Evolutionary conservation across 2,329 filamentous ascomycete genomes (phyloP).

Genomic region (Acrocalymma vagum): DNA sequence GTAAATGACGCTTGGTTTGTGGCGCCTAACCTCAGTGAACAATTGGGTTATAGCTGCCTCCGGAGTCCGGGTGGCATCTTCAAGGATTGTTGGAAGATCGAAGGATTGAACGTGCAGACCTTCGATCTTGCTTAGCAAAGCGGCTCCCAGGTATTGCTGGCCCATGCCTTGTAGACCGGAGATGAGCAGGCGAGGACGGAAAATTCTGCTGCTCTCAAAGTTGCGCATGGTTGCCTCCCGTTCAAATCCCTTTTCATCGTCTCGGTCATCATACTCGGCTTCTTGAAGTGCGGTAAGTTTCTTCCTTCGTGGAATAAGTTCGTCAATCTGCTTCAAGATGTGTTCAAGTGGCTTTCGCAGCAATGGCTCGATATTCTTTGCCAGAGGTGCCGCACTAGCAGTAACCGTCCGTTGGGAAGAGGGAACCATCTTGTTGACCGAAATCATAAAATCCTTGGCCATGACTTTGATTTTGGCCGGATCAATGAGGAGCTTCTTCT

Average conservation of each 20-base stretch:
- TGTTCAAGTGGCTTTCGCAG: slow-evolving; percentile 74
- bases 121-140: slow-evolving; percentile 89
- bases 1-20: slow-evolving; percentile 96
- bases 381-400: slow-evolving; percentile 82
- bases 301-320: slow-evolving; percentile 84
- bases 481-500: slow-evolving; percentile 89
- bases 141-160: slow-evolving; percentile 86
- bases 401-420: slow-evolving; percentile 91
- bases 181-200: slow-evolving; percentile 86
- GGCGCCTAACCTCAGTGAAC: slow-evolving; percentile 90
- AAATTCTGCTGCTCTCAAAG: slow-evolving; percentile 88
- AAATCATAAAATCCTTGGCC: slow-evolving; percentile 96
- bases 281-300: slow-evolving; percentile 90
- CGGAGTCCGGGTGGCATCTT: slow-evolving; percentile 79
- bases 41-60: slow-evolving; percentile 91
- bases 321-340: slow-evolving; percentile 75
- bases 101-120: slow-evolving; percentile 94
- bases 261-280: slow-evolving; percentile 88
- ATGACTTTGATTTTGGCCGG: slow-evolving; percentile 84
- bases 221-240: slow-evolving; percentile 75
- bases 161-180: slow-evolving; percentile 89
- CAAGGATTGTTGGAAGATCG: slow-evolving; percentile 85
- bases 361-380: slow-evolving; percentile 81
- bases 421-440: slow-evolving; percentile 93
- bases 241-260: slow-evolving; percentile 83